Evolutionary conservation across 495 filamentous ascomycete species (phyloP).

Genomic region (Penicillium coffeae): DNA sequence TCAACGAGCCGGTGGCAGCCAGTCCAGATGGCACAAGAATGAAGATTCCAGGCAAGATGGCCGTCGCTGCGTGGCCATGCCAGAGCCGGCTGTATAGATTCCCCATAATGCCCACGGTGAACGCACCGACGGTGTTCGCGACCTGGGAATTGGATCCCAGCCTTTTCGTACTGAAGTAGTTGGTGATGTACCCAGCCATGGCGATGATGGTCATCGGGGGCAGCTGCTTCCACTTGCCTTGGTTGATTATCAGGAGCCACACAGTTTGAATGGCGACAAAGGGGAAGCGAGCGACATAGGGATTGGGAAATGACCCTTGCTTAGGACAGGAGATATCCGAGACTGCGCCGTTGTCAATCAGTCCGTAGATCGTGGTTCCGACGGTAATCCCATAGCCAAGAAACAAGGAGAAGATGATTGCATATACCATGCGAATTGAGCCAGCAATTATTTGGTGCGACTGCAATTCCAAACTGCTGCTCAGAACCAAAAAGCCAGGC

Average conservation of each 20-base stretch:
- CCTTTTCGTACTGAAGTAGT: conserved; percentile 65
- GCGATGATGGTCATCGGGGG: conserved; percentile 79
- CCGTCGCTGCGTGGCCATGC: conserved; percentile 77
- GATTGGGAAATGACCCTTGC: conserved; percentile 27
- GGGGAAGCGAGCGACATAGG: conserved; percentile 46
- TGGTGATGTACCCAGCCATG: conserved; percentile 74
- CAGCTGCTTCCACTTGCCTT: conserved; percentile 84
- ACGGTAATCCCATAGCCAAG: conserved; percentile 92
- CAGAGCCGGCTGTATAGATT: conserved; percentile 78
- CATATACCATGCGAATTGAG: conserved; percentile 89
- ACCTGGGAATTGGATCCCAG: conserved; percentile 77
- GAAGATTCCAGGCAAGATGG: conserved; percentile 85
- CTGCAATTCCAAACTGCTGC: conserved; percentile 79
- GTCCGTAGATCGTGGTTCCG: conserved; percentile 81
- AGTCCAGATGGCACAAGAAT: conserved; percentile 85
- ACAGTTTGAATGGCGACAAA: conserved; percentile 44
- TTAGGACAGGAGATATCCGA: conserved; percentile 62
- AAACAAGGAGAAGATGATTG: conserved; percentile 88
- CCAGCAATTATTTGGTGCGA: conserved; percentile 82
- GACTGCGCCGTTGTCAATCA: conserved; percentile 68
- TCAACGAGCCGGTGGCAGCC: conserved; percentile 71
- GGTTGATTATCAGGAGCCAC: conserved; percentile 77
- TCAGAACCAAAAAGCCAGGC: conserved; percentile 80
- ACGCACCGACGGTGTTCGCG: conserved; percentile 75
- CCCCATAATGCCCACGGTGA: conserved; percentile 75